Conservation (phyloP, 768 basidiomycete genomes). For the Sporobolomyces phaffii region DNA sequence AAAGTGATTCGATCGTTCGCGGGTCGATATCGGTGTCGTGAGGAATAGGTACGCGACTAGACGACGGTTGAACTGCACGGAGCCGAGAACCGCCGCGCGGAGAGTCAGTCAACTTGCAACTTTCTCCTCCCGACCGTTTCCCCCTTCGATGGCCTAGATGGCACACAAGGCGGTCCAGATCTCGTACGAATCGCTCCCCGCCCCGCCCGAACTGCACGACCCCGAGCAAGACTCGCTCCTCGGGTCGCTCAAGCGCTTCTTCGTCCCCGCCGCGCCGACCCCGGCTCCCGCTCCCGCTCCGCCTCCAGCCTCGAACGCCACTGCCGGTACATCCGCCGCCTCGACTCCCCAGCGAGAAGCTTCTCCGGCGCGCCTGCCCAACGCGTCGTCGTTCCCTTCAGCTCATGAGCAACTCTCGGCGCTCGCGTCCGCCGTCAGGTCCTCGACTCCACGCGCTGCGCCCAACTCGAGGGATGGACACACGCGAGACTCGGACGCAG, state of each 20-base stretch:
- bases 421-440: neutral
- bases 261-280: slow-evolving; percentile 1
- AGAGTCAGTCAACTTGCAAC: neutral
- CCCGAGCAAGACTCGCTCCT: slow-evolving; percentile 7
- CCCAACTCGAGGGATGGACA: neutral
- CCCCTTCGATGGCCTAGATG: neutral
- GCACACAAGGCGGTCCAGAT: neutral
- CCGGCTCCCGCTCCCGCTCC: too few relatives aligned
- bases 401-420: slow-evolving; percentile 9
- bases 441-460: neutral
- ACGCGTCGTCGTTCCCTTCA: slow-evolving; percentile 2
- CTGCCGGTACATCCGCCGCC: too few relatives aligned
- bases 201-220: slow-evolving; percentile 6
- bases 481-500: neutral
- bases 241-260: slow-evolving; percentile 7
- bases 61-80: neutral
- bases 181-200: slow-evolving; percentile 4
- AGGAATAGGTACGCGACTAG: too few relatives aligned
- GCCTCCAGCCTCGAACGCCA: neutral
- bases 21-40: too few relatives aligned
- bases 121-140: neutral
- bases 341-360: slow-evolving; percentile 2
- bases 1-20: too few relatives aligned
- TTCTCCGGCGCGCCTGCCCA: neutral
- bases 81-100: neutral